Evolutionary conservation across 371 early-diverging fungal species (phyloP).

Genomic region (Sporodiniella umbellata): DNA sequence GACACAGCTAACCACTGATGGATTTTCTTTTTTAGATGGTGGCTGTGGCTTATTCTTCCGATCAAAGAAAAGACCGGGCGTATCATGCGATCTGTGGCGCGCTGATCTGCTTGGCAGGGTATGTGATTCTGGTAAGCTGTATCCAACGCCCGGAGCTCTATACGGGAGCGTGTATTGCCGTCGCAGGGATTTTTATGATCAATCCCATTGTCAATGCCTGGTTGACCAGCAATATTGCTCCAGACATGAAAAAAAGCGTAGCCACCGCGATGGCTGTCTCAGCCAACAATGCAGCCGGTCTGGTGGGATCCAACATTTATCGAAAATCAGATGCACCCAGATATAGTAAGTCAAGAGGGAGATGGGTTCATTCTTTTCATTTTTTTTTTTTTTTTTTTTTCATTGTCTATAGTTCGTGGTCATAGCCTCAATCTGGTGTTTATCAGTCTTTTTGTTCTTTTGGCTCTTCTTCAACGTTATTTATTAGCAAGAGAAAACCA

Average conservation of each 20-base stretch:
- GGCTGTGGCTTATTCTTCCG: conserved; percentile 36
- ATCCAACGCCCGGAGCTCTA: conserved; percentile 18
- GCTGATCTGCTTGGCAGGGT: conserved; percentile 30
- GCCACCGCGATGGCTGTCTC: conserved; percentile 50
- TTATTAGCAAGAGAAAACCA: conserved; percentile 23
- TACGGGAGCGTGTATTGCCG: conserved; percentile 40
- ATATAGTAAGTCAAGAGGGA: conserved; percentile 22
- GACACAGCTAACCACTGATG: background rate
- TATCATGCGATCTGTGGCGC: conserved; percentile 42
- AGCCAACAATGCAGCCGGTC: conserved; percentile 45
- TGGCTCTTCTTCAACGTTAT: conserved; percentile 26
- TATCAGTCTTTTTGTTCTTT: conserved; percentile 25
- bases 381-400: no score
- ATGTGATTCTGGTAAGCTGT: conserved; percentile 23
- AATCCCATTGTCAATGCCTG: conserved; percentile 51
- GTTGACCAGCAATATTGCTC: conserved; percentile 44
- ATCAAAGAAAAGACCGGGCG: conserved; percentile 31
- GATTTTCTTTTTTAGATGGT: conserved; percentile 30
- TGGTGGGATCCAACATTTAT: conserved; percentile 47
- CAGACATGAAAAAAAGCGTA: conserved; percentile 46
- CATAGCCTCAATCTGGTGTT: conserved; percentile 32
- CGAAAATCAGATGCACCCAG: conserved; percentile 43
- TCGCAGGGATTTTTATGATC: conserved; percentile 42
- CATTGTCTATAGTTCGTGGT: conserved; percentile 30
- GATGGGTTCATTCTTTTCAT: no score